Percentiles rank a stretch among this genome's conserved stretches.
Evolutionary conservation across 78 protist genomes (phyloP).

Genomic region (Chrysochromulina tobinii): DNA sequence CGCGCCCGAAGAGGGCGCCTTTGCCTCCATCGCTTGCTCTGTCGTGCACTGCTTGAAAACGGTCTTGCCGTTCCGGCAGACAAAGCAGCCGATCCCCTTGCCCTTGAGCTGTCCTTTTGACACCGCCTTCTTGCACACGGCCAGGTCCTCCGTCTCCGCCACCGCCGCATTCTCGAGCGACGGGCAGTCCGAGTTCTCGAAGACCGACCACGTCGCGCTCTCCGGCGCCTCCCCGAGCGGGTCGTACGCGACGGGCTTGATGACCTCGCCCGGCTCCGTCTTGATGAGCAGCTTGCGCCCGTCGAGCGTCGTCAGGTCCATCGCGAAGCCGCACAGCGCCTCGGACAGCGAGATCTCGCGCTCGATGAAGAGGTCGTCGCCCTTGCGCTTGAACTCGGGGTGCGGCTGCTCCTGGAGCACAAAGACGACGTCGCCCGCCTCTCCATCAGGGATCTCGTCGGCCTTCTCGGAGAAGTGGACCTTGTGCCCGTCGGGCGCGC

Average conservation of each 20-base stretch:
- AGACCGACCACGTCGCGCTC: neutral
- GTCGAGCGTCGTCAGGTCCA: constrained; percentile 86
- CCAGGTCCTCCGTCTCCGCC: constrained; percentile 16
- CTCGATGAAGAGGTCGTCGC: constrained; percentile 82
- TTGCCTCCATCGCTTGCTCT: neutral
- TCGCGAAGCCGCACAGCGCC: constrained; percentile 89
- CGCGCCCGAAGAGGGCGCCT: neutral
- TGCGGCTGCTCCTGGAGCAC: constrained; percentile 86
- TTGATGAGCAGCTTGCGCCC: constrained; percentile 77
- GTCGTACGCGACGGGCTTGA: constrained; percentile 41
- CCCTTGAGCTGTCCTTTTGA: neutral
- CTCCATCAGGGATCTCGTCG: constrained; percentile 82
- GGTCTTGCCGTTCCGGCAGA: neutral
- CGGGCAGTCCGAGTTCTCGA: neutral
- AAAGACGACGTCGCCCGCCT: constrained; percentile 93
- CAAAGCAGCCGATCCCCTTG: constrained; percentile 10
- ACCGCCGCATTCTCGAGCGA: neutral
- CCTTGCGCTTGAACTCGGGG: constrained; percentile 80
- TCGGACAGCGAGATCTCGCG: constrained; percentile 71
- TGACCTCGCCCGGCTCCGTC: constrained; percentile 69
- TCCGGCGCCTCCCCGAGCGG: neutral
- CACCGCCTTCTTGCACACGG: neutral
- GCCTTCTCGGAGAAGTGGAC: constrained; percentile 92
- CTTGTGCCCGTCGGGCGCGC: constrained; percentile 87
- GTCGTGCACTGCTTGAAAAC: neutral